phyloP scores from a whole-genome alignment of 148 eudicot species.

The Drosera capensis region DNA sequence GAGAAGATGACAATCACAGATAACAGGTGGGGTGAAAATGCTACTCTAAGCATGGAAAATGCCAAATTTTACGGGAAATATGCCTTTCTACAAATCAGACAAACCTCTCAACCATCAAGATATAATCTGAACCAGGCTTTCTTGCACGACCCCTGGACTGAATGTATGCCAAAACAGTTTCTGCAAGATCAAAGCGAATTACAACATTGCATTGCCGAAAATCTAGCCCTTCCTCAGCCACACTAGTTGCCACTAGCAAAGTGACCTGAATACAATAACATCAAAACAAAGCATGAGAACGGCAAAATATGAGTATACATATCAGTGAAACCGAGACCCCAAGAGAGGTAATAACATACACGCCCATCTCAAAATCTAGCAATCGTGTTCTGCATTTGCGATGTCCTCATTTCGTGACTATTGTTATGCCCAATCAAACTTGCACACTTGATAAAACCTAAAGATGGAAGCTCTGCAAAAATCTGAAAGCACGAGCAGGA shows the following conservation, averaged over 20 bases:
- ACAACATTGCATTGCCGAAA: slow-evolving; percentile 98
- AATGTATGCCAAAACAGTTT: slow-evolving; percentile 96
- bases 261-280: slow-evolving; percentile 44
- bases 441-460: slow-evolving; percentile 65
- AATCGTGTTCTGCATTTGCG: slow-evolving; percentile 95
- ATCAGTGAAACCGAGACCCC: not conserved
- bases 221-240: slow-evolving; percentile 99
- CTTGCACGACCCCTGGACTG: slow-evolving; percentile 99
- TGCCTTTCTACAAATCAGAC: too few relatives aligned
- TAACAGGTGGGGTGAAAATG: too few relatives aligned
- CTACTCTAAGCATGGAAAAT: too few relatives aligned
- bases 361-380: slow-evolving; percentile 89
- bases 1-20: too few relatives aligned
- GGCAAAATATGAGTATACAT: not conserved
- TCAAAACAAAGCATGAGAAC: slow-evolving; percentile 1
- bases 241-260: slow-evolving; percentile 95
- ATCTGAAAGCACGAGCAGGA: slow-evolving; percentile 41
- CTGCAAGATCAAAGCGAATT: slow-evolving; percentile 95
- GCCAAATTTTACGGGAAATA: too few relatives aligned
- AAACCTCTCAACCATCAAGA: slow-evolving; percentile 98
- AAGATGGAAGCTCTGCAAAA: slow-evolving; percentile 91
- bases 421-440: slow-evolving; percentile 96
- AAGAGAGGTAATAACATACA: slow-evolving; percentile 33
- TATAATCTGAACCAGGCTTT: slow-evolving; percentile 97
- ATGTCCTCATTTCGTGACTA: slow-evolving; percentile 89